Percentiles rank a stretch among this genome's conserved stretches.
Conservation (phyloP, 805 yeast species). For the Wickerhamomyces bovis region DNA sequence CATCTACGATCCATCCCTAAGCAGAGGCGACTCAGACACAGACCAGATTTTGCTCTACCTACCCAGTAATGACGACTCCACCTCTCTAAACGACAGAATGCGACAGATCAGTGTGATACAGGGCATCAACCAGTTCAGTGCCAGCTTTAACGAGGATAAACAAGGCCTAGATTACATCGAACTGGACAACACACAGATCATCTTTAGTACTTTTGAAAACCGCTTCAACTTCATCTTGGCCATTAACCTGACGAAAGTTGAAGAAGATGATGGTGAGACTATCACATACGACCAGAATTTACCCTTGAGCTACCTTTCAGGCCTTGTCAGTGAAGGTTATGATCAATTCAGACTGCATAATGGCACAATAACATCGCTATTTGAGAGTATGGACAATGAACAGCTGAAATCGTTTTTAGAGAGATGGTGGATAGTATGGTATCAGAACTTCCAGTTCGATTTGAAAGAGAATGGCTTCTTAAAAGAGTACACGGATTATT, state of each 20-base stretch:
- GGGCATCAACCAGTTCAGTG: constrained; percentile 24
- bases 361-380: constrained; percentile 15
- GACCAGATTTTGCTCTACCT: constrained; percentile 31
- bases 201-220: constrained; percentile 25
- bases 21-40: constrained; percentile 25
- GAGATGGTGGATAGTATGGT: constrained; percentile 35
- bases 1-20: constrained; percentile 34
- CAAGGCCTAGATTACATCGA: constrained; percentile 18
- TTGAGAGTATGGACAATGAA: constrained; percentile 13
- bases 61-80: constrained; percentile 11
- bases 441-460: constrained; percentile 22
- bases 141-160: constrained; percentile 6
- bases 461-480: constrained; percentile 30
- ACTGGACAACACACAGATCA: constrained; percentile 22
- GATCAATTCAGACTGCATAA: constrained; percentile 22
- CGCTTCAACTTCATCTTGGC: constrained; percentile 23
- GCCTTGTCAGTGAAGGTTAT: constrained; percentile 23
- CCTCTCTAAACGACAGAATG: constrained; percentile 28
- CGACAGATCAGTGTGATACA: constrained; percentile 37
- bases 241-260: constrained; percentile 13
- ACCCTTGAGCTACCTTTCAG: constrained; percentile 23
- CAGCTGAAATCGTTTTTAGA: constrained; percentile 15
- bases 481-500: constrained; percentile 20
- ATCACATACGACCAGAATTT: constrained; percentile 10
- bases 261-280: constrained; percentile 11